These are phyloP conservation scores for Geum urbanum DNA, from an alignment of 306 rosid species.

Conservation along the genomic window DNA sequence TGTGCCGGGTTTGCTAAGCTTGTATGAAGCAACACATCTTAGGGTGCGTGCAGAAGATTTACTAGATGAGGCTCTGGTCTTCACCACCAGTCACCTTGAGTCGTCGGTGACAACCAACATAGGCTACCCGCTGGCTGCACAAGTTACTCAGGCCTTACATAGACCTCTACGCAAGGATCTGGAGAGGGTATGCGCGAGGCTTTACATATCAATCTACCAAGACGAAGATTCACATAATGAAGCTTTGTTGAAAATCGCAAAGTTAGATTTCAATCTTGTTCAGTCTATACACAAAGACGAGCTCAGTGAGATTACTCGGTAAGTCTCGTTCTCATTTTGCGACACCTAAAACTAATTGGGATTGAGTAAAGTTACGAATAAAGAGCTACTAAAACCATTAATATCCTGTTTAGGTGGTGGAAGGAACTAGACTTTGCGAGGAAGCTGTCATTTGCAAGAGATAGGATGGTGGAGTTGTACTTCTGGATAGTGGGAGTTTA, in stretches of 20 bases:
- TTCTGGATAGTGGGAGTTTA: constrained; percentile 41
- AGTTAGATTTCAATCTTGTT: constrained; percentile 42
- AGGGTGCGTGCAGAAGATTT: constrained; percentile 41
- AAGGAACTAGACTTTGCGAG: constrained; percentile 28
- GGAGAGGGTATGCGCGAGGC: constrained; percentile 32
- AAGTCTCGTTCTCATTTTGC: not conserved
- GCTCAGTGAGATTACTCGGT: constrained; percentile 25
- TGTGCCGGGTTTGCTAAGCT: constrained; percentile 35
- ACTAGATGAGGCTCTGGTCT: constrained; percentile 44
- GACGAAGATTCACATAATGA: constrained; percentile 29
- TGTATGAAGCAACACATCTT: constrained; percentile 46
- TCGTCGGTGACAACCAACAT: not conserved
- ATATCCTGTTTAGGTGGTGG: constrained; percentile 47
- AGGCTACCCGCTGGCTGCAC: not conserved
- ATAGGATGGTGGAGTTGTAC: constrained; percentile 48
- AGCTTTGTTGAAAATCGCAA: constrained; percentile 35
- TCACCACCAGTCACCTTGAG: constrained; percentile 22
- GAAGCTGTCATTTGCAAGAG: constrained; percentile 37
- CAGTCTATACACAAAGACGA: constrained; percentile 44
- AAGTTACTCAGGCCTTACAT: constrained; percentile 24
- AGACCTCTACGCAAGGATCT: constrained; percentile 30
- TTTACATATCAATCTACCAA: constrained; percentile 34
- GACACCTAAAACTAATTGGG: not conserved
- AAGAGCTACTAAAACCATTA: not conserved
- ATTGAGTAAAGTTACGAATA: not conserved